Percentiles rank a stretch among this genome's conserved stretches.
These are phyloP conservation scores for Xylariaceae sp. DNA, from an alignment of 2,329 filamentous ascomycete genomes.

Conservation along the genomic window DNA sequence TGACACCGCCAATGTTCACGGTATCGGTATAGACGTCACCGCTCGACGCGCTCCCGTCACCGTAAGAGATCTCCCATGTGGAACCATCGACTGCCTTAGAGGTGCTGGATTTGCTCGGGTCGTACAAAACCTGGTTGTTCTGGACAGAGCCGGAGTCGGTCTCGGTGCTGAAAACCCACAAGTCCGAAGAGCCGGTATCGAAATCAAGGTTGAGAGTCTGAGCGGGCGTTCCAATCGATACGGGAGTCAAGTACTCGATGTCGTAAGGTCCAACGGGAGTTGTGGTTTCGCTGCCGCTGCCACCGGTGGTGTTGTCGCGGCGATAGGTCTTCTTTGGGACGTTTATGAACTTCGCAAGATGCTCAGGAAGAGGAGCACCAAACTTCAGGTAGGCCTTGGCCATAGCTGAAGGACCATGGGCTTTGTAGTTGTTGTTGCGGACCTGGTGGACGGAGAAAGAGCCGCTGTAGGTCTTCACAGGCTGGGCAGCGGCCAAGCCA, in stretches of 20 bases:
- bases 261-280: slow-evolving; percentile 29
- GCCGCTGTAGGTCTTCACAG: slow-evolving; percentile 22
- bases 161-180: slow-evolving; percentile 35
- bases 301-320: slow-evolving; percentile 14
- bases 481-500: slow-evolving; percentile 24
- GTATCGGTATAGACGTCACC: slow-evolving; percentile 34
- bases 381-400: slow-evolving; percentile 32
- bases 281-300: slow-evolving; percentile 23
- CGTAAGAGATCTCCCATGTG: slow-evolving; percentile 33
- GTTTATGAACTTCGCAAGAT: slow-evolving; percentile 24
- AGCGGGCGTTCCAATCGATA: slow-evolving; percentile 33
- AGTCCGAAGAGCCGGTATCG: slow-evolving; percentile 36
- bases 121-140: slow-evolving; percentile 30
- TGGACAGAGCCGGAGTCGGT: slow-evolving; percentile 16
- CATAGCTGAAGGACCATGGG: slow-evolving; percentile 26
- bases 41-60: slow-evolving; percentile 33
- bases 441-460: slow-evolving; percentile 28
- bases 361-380: slow-evolving; percentile 25
- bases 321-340: slow-evolving; percentile 19
- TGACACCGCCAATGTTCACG: slow-evolving; percentile 32
- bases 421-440: slow-evolving; percentile 26
- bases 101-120: slow-evolving; percentile 26
- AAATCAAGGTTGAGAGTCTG: slow-evolving; percentile 35
- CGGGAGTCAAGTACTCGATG: slow-evolving; percentile 31
- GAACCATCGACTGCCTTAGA: slow-evolving; percentile 26